These are phyloP conservation scores for Schizochytrium sp. DNA, from an alignment of 108 stramenopile genomes.

Conservation along the genomic window DNA sequence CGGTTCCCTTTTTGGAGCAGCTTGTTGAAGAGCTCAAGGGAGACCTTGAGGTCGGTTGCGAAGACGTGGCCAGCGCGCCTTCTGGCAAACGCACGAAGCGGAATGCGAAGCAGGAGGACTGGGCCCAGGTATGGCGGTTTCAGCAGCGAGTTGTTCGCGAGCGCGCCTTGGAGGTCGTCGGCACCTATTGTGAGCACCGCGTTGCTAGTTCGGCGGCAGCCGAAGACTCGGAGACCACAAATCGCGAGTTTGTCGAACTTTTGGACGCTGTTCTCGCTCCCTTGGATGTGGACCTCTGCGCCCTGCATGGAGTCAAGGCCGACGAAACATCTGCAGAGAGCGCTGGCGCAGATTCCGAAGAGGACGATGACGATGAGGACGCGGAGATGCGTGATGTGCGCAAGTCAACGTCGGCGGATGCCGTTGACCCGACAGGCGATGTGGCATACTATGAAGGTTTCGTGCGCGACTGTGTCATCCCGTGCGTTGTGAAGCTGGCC, in stretches of 20 bases:
- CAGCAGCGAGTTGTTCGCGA: conserved; percentile 10
- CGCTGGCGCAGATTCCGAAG: not conserved
- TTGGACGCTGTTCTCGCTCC: not conserved
- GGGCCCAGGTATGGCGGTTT: not conserved
- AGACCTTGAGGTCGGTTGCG: not conserved
- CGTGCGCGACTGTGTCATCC: not conserved
- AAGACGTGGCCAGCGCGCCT: not conserved
- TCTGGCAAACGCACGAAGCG: not conserved
- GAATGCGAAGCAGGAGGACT: not conserved
- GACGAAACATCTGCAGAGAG: not conserved
- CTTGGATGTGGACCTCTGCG: not conserved
- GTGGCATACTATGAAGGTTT: not conserved
- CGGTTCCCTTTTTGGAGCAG: not conserved
- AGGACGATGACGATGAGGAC: not conserved
- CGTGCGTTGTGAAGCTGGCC: not conserved
- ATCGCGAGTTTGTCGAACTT: not conserved
- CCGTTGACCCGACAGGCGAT: not conserved
- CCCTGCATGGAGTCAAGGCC: not conserved
- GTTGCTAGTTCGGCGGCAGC: not conserved
- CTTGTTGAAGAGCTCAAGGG: not conserved
- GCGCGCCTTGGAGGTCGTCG: not conserved
- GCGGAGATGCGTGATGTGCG: not conserved
- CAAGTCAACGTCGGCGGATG: not conserved
- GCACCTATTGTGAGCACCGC: not conserved
- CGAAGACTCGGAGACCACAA: not conserved